These are phyloP conservation scores for Helicostylum pulchrum DNA, from an alignment of 192 early-diverging fungal species.

Conservation along the genomic window DNA sequence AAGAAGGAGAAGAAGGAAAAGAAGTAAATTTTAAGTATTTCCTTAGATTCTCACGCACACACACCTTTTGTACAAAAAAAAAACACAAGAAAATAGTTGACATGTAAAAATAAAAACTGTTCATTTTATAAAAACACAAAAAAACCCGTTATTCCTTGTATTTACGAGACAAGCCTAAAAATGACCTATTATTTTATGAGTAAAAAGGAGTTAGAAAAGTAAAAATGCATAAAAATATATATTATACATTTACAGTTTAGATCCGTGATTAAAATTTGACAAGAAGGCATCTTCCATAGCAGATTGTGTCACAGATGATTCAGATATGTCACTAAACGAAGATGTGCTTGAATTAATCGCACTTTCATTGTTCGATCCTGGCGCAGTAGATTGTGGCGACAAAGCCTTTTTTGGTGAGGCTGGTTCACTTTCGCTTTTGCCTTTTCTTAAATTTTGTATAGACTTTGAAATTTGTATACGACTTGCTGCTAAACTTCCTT, in stretches of 20 bases:
- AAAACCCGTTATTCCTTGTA: background rate
- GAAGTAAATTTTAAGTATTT: background rate
- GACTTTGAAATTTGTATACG: background rate
- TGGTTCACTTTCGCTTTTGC: background rate
- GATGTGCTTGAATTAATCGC: conserved; percentile 39
- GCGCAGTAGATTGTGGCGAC: background rate
- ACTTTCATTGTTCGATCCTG: background rate
- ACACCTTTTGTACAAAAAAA: conserved; percentile 6
- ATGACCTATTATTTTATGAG: conserved; percentile 21
- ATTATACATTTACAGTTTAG: conserved; percentile 43
- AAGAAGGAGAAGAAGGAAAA: conserved; percentile 19
- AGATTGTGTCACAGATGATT: conserved; percentile 54
- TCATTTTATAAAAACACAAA: background rate
- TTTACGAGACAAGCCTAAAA: conserved; percentile 17
- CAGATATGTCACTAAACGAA: conserved; percentile 48
- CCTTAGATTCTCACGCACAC: too few relatives aligned
- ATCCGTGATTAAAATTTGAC: conserved; percentile 47
- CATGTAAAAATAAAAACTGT: background rate
- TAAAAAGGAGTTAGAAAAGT: background rate
- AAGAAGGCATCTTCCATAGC: conserved; percentile 53
- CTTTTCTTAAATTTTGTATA: conserved; percentile 9
- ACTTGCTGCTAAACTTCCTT: background rate
- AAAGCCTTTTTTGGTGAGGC: too few relatives aligned
- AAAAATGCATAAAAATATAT: background rate
- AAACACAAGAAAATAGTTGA: background rate